Base-by-base conservation (phyloP, 2,329 filamentous ascomycete species). In the Paracorniculantispora psalliotae region DNA sequence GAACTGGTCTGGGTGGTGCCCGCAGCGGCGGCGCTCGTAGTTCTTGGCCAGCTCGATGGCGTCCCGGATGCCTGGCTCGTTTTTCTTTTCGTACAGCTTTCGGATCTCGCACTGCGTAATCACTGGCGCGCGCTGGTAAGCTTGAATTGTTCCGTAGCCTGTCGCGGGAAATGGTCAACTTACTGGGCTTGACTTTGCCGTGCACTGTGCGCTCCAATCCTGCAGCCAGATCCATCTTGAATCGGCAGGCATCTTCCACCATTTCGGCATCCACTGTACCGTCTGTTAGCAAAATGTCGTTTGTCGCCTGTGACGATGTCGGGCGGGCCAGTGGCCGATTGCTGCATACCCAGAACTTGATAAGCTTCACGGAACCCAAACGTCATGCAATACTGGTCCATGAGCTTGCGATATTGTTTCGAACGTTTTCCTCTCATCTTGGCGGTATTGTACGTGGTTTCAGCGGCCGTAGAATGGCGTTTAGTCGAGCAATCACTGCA, bases 341-440 rank as follows among this genome's bases (percentile, higher is more conserved):
- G n/a, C n/a, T 60, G 69, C 77, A 60, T 77, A 88, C 85, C 79
- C 46, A 96, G 79, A 54, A 96, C 88, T 77, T 97, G 94, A 76
- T 97, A 97, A 12, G 94, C 92, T 75, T 94, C 90, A 66, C 92
- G 90, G 73, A 97, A 97, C 61, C 89, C 88, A 71, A 96, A 97
- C 61, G 86, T 87, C 72, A 93, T 82, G 70, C 87, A 86, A 81
- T 92, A 96, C 71, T 93, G 88, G 75, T 91, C 88, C 87, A 99
- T 96, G 69, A 97, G 86, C 85, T 97, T 97, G 67, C 80, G 79
- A 67, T 82, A 82, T 66, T 81, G 79, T 64, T 82, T 82, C 23
- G 77, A 78, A 15, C 80, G 73, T 69, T 81, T 81, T 56, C 78
- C 79, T 68, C 79, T 78, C 74, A 79, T 79, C 6, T 65, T 76